Conservation (phyloP, 2,329 filamentous ascomycete genomes). For the Acrocalymma vagum region DNA sequence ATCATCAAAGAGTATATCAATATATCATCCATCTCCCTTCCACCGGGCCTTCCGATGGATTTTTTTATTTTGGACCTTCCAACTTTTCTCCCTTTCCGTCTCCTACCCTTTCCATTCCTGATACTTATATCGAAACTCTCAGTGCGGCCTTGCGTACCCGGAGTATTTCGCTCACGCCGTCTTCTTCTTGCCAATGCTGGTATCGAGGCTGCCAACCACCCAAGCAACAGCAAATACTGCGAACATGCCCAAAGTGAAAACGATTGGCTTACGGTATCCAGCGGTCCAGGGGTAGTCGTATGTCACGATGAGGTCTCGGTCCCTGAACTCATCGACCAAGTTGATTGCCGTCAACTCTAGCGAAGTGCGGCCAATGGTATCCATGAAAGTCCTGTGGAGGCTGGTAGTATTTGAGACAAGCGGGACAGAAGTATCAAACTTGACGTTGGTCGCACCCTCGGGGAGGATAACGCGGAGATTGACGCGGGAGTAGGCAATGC, state of each 20-base stretch:
- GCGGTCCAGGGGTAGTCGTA: conserved; percentile 84
- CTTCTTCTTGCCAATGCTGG: conserved; percentile 75
- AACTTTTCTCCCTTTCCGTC: neutral
- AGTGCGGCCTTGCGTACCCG: too few relatives aligned
- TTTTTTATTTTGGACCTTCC: conserved; percentile 2
- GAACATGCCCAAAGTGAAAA: conserved; percentile 78
- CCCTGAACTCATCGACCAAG: conserved; percentile 88
- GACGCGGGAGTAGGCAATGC: conserved; percentile 84
- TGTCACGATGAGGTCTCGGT: conserved; percentile 82
- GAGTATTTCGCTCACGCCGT: conserved; percentile 36
- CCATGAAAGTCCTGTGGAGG: conserved; percentile 89
- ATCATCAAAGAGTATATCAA: conserved; percentile 5
- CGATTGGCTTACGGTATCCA: conserved; percentile 83
- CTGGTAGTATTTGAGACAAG: conserved; percentile 68
- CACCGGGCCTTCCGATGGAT: conserved; percentile 3
- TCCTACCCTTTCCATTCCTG: too few relatives aligned
- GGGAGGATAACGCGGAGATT: conserved; percentile 85
- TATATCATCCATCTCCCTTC: too few relatives aligned
- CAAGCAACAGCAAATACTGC: conserved; percentile 79
- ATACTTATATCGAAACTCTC: too few relatives aligned
- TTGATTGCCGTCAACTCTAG: conserved; percentile 84
- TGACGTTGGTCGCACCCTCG: conserved; percentile 88
- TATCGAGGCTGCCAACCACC: conserved; percentile 79
- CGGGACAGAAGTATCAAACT: conserved; percentile 78
- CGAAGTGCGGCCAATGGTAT: conserved; percentile 87